Conservation (phyloP, 2,329 filamentous ascomycete species). For the Sporothrix dimorphospora region DNA sequence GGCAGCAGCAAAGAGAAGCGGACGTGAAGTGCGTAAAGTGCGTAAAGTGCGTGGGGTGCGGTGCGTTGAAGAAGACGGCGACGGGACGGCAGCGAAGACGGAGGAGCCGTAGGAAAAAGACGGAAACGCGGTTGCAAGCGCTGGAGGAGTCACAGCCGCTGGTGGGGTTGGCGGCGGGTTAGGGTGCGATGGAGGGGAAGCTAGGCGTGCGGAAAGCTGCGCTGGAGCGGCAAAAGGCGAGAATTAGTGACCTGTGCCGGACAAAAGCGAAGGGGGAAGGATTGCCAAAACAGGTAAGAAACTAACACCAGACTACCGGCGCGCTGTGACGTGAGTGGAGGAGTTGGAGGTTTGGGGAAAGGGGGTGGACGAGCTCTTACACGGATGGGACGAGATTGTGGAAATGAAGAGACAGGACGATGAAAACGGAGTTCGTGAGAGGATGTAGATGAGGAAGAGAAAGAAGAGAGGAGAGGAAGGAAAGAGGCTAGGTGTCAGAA, state of each 20-base stretch:
- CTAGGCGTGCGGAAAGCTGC: conserved; percentile 14
- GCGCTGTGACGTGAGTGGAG: conserved; percentile 4
- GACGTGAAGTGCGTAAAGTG: too few species aligned
- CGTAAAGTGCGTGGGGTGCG: background rate
- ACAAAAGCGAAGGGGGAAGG: conserved; percentile 14
- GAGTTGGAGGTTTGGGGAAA: conserved; percentile 2
- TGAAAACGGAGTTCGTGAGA: background rate
- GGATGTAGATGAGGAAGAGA: background rate
- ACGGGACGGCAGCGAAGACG: conserved; percentile 18
- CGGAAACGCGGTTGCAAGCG: conserved; percentile 3
- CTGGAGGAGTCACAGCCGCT: conserved; percentile 26
- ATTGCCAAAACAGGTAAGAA: conserved; percentile 26
- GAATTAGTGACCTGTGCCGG: background rate
- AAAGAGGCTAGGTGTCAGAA: background rate
- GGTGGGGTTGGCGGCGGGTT: conserved; percentile 15
- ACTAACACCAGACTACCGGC: conserved; percentile 25
- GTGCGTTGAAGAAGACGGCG: background rate
- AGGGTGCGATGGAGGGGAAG: conserved; percentile 1
- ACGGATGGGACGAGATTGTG: background rate
- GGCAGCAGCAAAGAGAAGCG: background rate
- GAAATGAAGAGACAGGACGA: background rate
- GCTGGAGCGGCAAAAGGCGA: conserved; percentile 4
- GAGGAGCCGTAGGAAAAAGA: conserved; percentile 21
- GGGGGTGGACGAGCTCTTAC: background rate
- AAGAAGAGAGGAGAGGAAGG: background rate